A percentile compares a stretch with the other conserved stretches of the same genome.
phyloP scores from a whole-genome alignment of 306 rosid genomes.

The Quercus variabilis region DNA sequence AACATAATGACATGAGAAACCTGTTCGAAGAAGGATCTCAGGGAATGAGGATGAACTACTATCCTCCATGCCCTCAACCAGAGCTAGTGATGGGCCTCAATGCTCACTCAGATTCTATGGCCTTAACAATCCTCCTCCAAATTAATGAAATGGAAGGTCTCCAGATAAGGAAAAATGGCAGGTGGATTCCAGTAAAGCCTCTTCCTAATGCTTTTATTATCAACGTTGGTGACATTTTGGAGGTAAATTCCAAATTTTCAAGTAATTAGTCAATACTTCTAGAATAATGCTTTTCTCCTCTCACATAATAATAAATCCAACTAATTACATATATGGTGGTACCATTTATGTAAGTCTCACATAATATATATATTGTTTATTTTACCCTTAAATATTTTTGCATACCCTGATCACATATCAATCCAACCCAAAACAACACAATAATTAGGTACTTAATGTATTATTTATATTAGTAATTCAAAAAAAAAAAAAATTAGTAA shows the following conservation, averaged over 20 bases:
- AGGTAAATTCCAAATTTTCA: constrained; percentile 8
- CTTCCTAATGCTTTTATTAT: constrained; percentile 23
- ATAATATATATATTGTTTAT: too few species aligned
- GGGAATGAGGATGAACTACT: constrained; percentile 34
- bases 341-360: too few species aligned
- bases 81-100: constrained; percentile 33
- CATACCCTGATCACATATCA: too few species aligned
- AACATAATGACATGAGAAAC: constrained; percentile 11
- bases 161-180: constrained; percentile 30
- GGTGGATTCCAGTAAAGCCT: constrained; percentile 32
- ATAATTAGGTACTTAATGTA: too few species aligned
- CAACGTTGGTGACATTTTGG: constrained; percentile 37
- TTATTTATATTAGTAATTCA: too few species aligned
- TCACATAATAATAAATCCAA: too few species aligned
- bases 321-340: too few species aligned
- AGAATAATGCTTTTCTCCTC: too few species aligned
- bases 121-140: constrained; percentile 37
- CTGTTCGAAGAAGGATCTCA: constrained; percentile 25
- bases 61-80: constrained; percentile 45
- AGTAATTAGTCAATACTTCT: too few species aligned
- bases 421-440: too few species aligned
- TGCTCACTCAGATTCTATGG: constrained; percentile 23
- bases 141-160: constrained; percentile 35
- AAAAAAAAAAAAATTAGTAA: too few species aligned
- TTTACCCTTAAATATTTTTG: too few species aligned